Evolutionary conservation across 805 yeast genomes (phyloP).

Genomic region (Candida gorgasii): DNA sequence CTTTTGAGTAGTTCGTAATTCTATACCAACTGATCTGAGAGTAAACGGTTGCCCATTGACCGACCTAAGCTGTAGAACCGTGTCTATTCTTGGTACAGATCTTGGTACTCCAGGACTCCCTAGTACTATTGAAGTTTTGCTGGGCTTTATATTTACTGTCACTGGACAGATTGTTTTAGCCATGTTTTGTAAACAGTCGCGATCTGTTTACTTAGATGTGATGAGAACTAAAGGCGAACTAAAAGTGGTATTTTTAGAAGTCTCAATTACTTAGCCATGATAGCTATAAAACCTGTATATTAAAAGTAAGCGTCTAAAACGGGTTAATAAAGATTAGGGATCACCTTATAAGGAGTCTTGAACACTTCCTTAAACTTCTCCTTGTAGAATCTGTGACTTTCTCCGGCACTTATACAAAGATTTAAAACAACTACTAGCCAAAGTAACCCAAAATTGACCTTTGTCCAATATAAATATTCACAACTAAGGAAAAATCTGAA

Average conservation of each 20-base stretch:
- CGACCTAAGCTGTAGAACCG: constrained; percentile 56
- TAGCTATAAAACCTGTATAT: no score
- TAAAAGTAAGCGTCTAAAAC: no score
- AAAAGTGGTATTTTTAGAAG: no score
- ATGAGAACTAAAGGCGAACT: no score
- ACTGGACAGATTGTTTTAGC: constrained; percentile 26
- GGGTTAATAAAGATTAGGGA: constrained; percentile 32
- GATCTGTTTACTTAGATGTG: no score
- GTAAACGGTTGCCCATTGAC: constrained; percentile 47
- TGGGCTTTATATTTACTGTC: constrained; percentile 45
- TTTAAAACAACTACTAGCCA: constrained; percentile 44
- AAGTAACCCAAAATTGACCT: constrained; percentile 22
- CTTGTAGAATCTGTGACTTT: constrained; percentile 50
- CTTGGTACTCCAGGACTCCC: constrained; percentile 74
- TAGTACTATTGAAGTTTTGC: constrained; percentile 52
- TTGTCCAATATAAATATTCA: constrained; percentile 19
- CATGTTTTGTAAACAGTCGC: constrained; percentile 8
- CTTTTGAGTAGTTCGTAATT: constrained; percentile 52
- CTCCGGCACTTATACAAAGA: constrained; percentile 56
- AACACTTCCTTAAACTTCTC: constrained; percentile 28
- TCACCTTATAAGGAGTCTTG: constrained; percentile 30
- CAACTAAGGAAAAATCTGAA: constrained; percentile 19
- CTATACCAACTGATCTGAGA: constrained; percentile 49
- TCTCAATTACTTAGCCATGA: no score
- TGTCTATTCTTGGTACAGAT: constrained; percentile 58